Percentiles rank a stretch among this genome's conserved stretches.
These are phyloP conservation scores for Aureobasidium leucospermi DNA, from an alignment of 2,329 filamentous ascomycete species.

Conservation along the genomic window DNA sequence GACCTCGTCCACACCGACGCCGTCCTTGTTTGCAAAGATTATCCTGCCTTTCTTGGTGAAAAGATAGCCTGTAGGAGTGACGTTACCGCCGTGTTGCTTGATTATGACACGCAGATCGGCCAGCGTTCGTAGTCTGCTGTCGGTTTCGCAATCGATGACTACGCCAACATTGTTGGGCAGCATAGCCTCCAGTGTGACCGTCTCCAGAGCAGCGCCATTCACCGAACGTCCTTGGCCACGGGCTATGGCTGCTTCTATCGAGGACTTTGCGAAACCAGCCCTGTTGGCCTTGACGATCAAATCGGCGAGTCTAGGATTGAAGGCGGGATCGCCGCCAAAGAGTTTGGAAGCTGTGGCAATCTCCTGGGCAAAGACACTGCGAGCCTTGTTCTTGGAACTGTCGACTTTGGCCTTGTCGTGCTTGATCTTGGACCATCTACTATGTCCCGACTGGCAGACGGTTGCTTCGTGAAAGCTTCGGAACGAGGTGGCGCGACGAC, in stretches of 20 bases:
- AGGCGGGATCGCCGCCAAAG: slow-evolving; percentile 63
- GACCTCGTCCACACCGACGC: slow-evolving; percentile 57
- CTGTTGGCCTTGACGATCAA: slow-evolving; percentile 74
- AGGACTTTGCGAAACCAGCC: slow-evolving; percentile 72
- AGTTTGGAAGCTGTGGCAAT: slow-evolving; percentile 73
- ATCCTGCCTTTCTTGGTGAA: slow-evolving; percentile 76
- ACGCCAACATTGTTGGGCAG: slow-evolving; percentile 66
- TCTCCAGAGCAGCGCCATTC: slow-evolving; percentile 68
- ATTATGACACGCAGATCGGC: slow-evolving; percentile 65
- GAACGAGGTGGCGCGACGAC: slow-evolving; percentile 4
- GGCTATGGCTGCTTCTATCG: slow-evolving; percentile 79
- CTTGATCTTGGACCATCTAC: slow-evolving; percentile 91
- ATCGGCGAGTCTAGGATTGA: slow-evolving; percentile 69
- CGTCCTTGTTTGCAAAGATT: slow-evolving; percentile 56
- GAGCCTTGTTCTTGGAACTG: slow-evolving; percentile 65
- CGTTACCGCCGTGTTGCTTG: slow-evolving; percentile 62
- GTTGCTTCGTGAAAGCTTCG: slow-evolving; percentile 16
- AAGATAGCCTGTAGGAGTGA: slow-evolving; percentile 71
- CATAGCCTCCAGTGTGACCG: slow-evolving; percentile 70
- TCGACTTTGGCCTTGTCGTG: slow-evolving; percentile 91
- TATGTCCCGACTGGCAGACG: slow-evolving; percentile 58
- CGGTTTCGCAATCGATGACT: slow-evolving; percentile 79
- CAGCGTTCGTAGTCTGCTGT: slow-evolving; percentile 66
- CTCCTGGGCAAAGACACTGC: slow-evolving; percentile 61
- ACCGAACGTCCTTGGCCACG: slow-evolving; percentile 79